Base-by-base conservation (phyloP, 2,329 filamentous ascomycete genomes). In the Ceratocystis huliohia region DNA sequence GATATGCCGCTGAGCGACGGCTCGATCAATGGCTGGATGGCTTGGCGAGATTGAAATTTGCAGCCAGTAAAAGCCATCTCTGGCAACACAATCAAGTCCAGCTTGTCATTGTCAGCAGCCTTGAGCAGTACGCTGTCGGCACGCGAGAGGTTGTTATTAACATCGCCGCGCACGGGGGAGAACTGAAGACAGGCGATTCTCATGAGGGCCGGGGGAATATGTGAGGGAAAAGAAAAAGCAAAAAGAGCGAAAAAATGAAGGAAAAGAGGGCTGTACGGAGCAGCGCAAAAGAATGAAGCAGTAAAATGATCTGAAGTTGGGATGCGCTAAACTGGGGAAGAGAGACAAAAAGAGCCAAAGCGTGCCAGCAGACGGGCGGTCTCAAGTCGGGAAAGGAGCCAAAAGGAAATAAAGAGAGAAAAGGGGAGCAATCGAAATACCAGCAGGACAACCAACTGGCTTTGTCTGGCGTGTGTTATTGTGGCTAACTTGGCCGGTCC, bases 21-120 rank as follows among this genome's bases (percentile, higher is more conserved):
- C 72, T 94, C 89, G 2, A 93, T 82, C 70, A 79, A 88, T 0
- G 88, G 87, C 1, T 76, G 75, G 56, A 93, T 91, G 1, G 89
- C 80, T 41, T 82, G 76, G 1, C 89, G 74, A 0, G 85, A 88
- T 53, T 82, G 81, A 76, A 92, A 93, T 73, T 91, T 91, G 77
- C 92, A 94, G 37, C 89, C 87, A 67, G 84, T 81, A 72, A 93
- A 91, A 0, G 89, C 87, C 73, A 93, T 76, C 73, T 93, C 89
- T 0, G 89, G 88, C 0, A 93, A 76, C 0, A 93, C 83, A 0
- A 94, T 78, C 37, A 92, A 79, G 72, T 91, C 87, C 17, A 66
- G 37, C 17, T 64, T 57, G 25, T 63, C 53, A n/a, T 53, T 30
- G 20, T 68, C 67, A 8, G 67, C 25, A 25, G 66, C 61, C 50